Conservation (phyloP, 176 grass and related monocot species). For the Paspalum vaginatum region DNA sequence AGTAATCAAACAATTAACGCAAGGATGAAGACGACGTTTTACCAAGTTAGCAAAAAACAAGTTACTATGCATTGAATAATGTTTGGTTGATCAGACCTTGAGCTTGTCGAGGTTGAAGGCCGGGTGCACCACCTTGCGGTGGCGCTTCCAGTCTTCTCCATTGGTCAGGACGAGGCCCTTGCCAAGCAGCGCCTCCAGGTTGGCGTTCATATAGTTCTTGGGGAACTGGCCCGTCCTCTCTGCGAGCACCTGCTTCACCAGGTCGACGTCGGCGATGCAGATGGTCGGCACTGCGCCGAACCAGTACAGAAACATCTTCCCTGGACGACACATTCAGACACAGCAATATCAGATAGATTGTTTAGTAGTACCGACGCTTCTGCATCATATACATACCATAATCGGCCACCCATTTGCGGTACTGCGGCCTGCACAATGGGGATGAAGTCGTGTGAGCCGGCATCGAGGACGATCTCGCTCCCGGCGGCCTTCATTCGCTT, state of each 20-base stretch:
- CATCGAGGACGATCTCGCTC: neutral
- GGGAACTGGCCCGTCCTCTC: slow-evolving; percentile 12
- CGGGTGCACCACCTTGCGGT: slow-evolving; percentile 41
- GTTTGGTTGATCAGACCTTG: neutral
- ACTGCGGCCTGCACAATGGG: slow-evolving; percentile 40
- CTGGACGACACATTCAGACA: neutral
- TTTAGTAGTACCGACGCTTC: neutral
- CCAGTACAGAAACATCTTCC: slow-evolving; percentile 35
- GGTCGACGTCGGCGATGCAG: neutral
- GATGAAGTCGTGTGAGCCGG: slow-evolving; percentile 35
- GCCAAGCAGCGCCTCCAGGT: slow-evolving; percentile 27
- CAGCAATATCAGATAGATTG: too few species aligned
- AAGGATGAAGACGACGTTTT: too few species aligned
- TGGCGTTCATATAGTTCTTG: slow-evolving; percentile 16
- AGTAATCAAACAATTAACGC: neutral
- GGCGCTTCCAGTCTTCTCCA: slow-evolving; percentile 41
- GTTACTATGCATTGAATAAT: neutral
- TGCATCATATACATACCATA: slow-evolving; percentile 19
- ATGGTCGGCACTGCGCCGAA: slow-evolving; percentile 7
- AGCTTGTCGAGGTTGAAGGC: slow-evolving; percentile 41
- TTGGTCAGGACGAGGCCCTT: slow-evolving; percentile 23
- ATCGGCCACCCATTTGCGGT: slow-evolving; percentile 30
- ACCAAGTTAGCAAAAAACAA: too few species aligned
- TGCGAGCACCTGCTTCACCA: slow-evolving; percentile 33
- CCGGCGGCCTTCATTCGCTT: slow-evolving; percentile 7